Evolutionary conservation across 495 filamentous ascomycete species (phyloP), one percentile per base, ranked within the genome.

Genomic region (Hypoxylon fuscum): DNA sequence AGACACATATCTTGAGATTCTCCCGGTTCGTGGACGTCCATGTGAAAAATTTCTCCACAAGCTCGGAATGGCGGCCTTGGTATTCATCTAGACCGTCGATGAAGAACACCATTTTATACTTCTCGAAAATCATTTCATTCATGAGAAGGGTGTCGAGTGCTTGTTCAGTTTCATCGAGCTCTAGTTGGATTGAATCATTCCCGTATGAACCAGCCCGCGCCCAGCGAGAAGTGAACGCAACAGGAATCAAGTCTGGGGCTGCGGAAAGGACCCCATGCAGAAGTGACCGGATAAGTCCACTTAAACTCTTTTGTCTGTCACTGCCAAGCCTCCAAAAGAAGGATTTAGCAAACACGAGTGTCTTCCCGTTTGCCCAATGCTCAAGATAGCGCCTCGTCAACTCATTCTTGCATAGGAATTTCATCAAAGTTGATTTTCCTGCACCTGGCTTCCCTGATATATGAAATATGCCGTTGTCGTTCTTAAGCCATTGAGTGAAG

Each of bases 291-390:
- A 77, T 59, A 2, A 83, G 70, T 0, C 81, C 81, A 18, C 64
- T 44, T 12, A 78, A 61, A 9, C 74, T 77, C 47, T 71, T 78
- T 55, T 81, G 75, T 4, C 73, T 21, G 7, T 27, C 14, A 1
- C 59, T 70, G 3, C 77, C 77, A 12, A 73, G 51, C 37, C 65
- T 72, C 75, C 78, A 84, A 55, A 82, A 83, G 62, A 80, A 85
- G 48, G 79, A 77, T 23, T 55, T 65, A 0, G 74, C 72, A 49
- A 71, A 45, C 6, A 77, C 38, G 14, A 78, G 57, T 7, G 64
- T 49, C 25, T 56, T 55, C 1, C 15, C 37, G 3, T 44, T 68
- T 29, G 73, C 69, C 76, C 75, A 79, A 0, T 38, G 5, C 15
- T 44, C 12, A 15, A 73, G 59, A 23, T 44, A 18, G 23, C 25